phyloP scores from a whole-genome alignment of 257 asterid species.

The Craterostigma plantagineum region DNA sequence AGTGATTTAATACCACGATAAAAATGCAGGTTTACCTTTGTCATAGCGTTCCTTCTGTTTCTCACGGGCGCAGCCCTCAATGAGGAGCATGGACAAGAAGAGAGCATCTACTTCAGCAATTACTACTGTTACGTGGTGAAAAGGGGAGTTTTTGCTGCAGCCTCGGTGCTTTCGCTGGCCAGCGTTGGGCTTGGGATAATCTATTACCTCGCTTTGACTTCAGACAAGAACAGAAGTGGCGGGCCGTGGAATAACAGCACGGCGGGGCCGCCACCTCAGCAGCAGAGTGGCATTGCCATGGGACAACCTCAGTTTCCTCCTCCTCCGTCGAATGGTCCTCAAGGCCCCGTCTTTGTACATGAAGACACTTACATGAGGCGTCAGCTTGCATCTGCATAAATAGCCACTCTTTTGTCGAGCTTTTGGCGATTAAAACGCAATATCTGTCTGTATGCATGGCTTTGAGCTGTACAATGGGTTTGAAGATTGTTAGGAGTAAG shows the following conservation, averaged over 20 bases:
- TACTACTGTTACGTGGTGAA: conserved; percentile 66
- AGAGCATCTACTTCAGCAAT: conserved; percentile 45
- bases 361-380: conserved; percentile 84
- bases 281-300: conserved; percentile 57
- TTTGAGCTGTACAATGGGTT: too few relatives aligned
- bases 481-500: too few relatives aligned
- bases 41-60: conserved; percentile 62
- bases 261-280: conserved; percentile 1
- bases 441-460: too few relatives aligned
- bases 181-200: conserved; percentile 52
- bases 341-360: conserved; percentile 67
- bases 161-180: conserved; percentile 54
- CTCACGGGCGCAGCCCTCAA: conserved; percentile 90
- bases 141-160: conserved; percentile 86
- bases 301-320: conserved; percentile 75
- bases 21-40: conserved; percentile 68
- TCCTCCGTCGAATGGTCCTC: conserved; percentile 21
- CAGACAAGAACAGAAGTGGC: conserved; percentile 21
- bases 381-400: conserved; percentile 15
- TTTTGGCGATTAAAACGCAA: too few relatives aligned
- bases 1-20: neutral
- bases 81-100: conserved; percentile 55
- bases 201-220: conserved; percentile 33
- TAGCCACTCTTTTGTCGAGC: too few relatives aligned
- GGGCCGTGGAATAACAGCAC: neutral